Evolutionary conservation across 176 grass and related monocot genomes (phyloP), one percentile per base, ranked within the genome.

Genomic region (Musa itinerans): DNA sequence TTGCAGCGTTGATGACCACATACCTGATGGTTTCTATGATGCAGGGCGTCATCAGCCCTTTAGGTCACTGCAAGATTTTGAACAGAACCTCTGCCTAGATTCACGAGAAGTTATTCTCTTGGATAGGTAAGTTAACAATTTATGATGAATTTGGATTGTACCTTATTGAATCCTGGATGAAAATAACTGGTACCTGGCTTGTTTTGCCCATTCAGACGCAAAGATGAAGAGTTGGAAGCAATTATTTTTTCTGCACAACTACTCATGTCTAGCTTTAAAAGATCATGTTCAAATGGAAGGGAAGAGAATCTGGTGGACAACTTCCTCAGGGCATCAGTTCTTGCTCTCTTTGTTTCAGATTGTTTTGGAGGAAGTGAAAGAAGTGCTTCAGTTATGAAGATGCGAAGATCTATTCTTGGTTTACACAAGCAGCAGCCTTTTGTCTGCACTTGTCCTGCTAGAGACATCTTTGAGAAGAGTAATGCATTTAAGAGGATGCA

Each of bases 21-120:
- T 99, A 78, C 88, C 90, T 59, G 95, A 99, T 84, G 95, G 95
- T 8, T 99, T 99, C 80, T 99, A 99, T 89, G 95, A 99, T 69
- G 95, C 95, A 4, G 95, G 95, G 49, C 84, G 95, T 19, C 84
- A 94, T 80, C 87, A 83, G 25, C 95, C 88, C 0, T 99, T 99
- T 75, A 91, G 89, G 90, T 67, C 95, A 10, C 67, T 99, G 64
- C 78, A 94, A 72, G 88, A 94, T 81, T 91, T 94, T 69, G 88
- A 94, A 27, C 86, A 77, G 77, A 85, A 77, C 74, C 59, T 84
- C 11, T 87, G 74, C 75, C 65, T 84, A 50, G 78, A 89, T 87
- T 89, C 90, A 20, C 95, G 95, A 0, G 95, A 99, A 81, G 88
- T 99, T 82, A 99, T 99, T 83, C 95, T 99, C 76, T 82, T 99